A percentile compares a stretch with the other conserved stretches of the same genome.
Conservation (phyloP, 2,329 filamentous ascomycete species). For the Alternaria postmessia region DNA sequence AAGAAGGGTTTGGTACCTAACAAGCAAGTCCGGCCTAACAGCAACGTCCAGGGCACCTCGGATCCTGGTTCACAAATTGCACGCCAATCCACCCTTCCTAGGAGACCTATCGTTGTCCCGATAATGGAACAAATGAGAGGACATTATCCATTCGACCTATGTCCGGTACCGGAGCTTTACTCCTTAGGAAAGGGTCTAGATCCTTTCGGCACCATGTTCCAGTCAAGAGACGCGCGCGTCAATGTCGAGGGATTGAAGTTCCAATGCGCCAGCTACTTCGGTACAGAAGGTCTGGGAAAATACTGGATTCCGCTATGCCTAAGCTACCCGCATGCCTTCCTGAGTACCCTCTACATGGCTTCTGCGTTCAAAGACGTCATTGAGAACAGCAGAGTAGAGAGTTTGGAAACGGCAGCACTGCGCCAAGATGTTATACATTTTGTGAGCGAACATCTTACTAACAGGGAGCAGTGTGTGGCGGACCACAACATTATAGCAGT, state of each 20-base stretch:
- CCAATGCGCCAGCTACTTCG: slow-evolving; percentile 46
- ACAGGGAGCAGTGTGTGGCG: slow-evolving; percentile 32
- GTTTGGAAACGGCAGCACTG: slow-evolving; percentile 40
- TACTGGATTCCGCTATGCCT: slow-evolving; percentile 49
- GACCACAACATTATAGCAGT: slow-evolving; percentile 49
- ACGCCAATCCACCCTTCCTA: slow-evolving; percentile 25
- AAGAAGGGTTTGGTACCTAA: slow-evolving; percentile 16
- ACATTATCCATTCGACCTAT: slow-evolving; percentile 32
- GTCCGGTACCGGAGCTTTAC: slow-evolving; percentile 24
- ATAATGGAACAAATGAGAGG: slow-evolving; percentile 12
- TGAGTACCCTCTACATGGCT: slow-evolving; percentile 49
- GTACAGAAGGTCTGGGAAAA: slow-evolving; percentile 42
- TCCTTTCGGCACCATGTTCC: slow-evolving; percentile 48
- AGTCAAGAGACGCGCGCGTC: slow-evolving; percentile 37
- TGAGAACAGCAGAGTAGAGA: slow-evolving; percentile 32
- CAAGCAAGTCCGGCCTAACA: slow-evolving; percentile 9
- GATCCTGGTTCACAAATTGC: slow-evolving; percentile 16
- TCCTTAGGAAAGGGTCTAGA: slow-evolving; percentile 45
- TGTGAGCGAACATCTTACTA: slow-evolving; percentile 35
- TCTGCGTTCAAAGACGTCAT: slow-evolving; percentile 46
- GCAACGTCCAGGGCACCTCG: slow-evolving; percentile 2
- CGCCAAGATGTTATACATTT: slow-evolving; percentile 48
- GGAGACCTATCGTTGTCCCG: slow-evolving; percentile 34
- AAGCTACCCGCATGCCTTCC: slow-evolving; percentile 44
- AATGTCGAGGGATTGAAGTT: slow-evolving; percentile 47